A percentile compares a stretch with the other conserved stretches of the same genome.
Conservation (phyloP, 1,139 yeast genomes). For the Pichia kudriavzevii region DNA sequence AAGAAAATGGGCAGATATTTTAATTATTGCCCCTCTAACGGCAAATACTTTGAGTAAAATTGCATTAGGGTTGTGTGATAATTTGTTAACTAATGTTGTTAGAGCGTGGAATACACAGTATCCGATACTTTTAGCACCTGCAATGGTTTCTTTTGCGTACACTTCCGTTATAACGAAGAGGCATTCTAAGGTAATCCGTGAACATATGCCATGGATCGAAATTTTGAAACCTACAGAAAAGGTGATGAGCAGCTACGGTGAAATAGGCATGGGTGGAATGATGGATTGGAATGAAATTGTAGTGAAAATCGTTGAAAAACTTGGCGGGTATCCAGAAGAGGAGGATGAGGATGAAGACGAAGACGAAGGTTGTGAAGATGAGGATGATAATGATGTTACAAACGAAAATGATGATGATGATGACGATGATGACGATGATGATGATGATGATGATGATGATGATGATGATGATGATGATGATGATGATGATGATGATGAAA, state of each 20-base stretch:
- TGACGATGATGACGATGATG: conserved; percentile 32
- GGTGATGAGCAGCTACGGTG: conserved; percentile 88
- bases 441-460: conserved; percentile 38
- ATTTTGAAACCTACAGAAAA: conserved; percentile 86
- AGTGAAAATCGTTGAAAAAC: conserved; percentile 68
- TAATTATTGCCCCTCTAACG: conserved; percentile 80
- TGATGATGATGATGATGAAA: conserved; percentile 5
- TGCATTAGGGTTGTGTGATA: conserved; percentile 84
- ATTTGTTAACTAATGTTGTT: conserved; percentile 75
- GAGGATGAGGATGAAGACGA: conserved; percentile 36
- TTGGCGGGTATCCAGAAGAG: conserved; percentile 89
- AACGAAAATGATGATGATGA: conserved; percentile 38
- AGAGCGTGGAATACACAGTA: conserved; percentile 90
- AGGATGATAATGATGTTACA: conserved; percentile 38
- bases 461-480: conserved; percentile 27
- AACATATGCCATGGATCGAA: conserved; percentile 90
- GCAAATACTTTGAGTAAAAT: conserved; percentile 90
- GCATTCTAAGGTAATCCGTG: conserved; percentile 65
- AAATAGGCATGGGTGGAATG: conserved; percentile 93
- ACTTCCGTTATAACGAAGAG: conserved; percentile 81
- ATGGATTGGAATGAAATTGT: conserved; percentile 89
- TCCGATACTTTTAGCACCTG: conserved; percentile 85
- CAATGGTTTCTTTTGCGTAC: conserved; percentile 89
- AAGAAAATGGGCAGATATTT: conserved; percentile 91
- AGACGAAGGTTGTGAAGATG: conserved; percentile 37